Conservation (phyloP, 331 rosid genomes). For the Dryas integrifolia region DNA sequence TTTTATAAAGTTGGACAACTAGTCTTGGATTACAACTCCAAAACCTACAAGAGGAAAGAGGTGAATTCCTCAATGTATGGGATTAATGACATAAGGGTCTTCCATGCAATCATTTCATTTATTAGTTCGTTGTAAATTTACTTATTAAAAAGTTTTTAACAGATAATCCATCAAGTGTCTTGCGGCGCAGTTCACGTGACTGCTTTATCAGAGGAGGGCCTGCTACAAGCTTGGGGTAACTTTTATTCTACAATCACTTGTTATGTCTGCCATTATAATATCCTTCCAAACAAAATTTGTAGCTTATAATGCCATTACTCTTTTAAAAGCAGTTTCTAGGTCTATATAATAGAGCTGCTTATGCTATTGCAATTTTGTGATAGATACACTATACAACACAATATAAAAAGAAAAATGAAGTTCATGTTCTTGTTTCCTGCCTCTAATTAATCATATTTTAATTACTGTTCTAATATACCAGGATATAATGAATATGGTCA, state of each 20-base stretch:
- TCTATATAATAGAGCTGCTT: slow-evolving; percentile 10
- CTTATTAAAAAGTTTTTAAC: slow-evolving; percentile 16
- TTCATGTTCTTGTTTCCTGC: slow-evolving; percentile 24
- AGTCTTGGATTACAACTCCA: neutral
- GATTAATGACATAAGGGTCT: neutral
- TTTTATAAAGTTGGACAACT: neutral
- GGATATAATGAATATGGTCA: slow-evolving; percentile 98
- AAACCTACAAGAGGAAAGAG: neutral
- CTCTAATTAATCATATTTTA: slow-evolving; percentile 32
- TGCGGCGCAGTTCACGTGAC: slow-evolving; percentile 90
- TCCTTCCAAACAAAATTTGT: neutral
- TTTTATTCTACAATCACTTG: slow-evolving; percentile 20
- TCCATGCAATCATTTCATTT: neutral
- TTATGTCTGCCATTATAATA: neutral
- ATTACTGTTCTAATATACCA: slow-evolving; percentile 59
- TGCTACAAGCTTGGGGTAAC: slow-evolving; percentile 90
- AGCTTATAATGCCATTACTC: neutral
- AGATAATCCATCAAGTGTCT: slow-evolving; percentile 80
- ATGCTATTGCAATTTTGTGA: slow-evolving; percentile 21
- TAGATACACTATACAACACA: slow-evolving; percentile 8
- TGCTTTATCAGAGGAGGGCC: slow-evolving; percentile 85
- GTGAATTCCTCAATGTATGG: neutral
- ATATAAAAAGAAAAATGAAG: slow-evolving; percentile 24
- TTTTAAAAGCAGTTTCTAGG: slow-evolving; percentile 4
- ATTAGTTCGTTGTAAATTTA: neutral